Base-by-base conservation (phyloP, 2,329 filamentous ascomycete species). In the Stagonosporopsis vannaccii region DNA sequence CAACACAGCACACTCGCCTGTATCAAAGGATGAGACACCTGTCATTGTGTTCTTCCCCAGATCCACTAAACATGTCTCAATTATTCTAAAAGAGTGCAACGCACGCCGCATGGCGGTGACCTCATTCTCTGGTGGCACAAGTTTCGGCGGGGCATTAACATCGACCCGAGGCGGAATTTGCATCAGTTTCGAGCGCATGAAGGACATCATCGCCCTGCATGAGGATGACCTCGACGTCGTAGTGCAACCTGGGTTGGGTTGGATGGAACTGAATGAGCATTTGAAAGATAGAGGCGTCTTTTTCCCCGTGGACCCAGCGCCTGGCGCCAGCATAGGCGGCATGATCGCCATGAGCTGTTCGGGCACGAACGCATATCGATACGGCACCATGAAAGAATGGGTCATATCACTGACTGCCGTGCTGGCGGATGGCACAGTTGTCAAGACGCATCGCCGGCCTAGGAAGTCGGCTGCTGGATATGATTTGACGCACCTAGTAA, bases 301-400 rank as follows among this genome's bases (percentile, higher is more conserved):
- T 80, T 96, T 97, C 77, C 92, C 92, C 11, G 91, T 91, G 0
- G 92, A 97, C 77, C 92, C 92, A n/a, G 92, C 92, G 49, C 92
- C 92, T 25, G 91, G 92, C 7, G 92, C 92, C 54, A 91, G 90
- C 85, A 95, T 97, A 67, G 92, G 92, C 50, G 92, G 92, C 37
- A 92, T 92, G 90, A 73, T 78, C 28, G 70, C 71, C 30, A 92
- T 90, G 11, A 87, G 86, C 53, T 90, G 88, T 74, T 87, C 75
- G 9, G 92, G 92, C 49, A 97, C 92, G 7, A 97, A 97, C 73
- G 90, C 92, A 12, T 96, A 96, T 80, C 84, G 91, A 51, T 97
- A 96, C 74, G 92, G 92, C 58, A 97, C 92, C 2, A 96, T 97
- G 91, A 87, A 90, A 59, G 91, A 96, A 71, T 96, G 92, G 90